Evolutionary conservation across 495 filamentous ascomycete species (phyloP).

Genomic region (Amphirosellinia nigrospora): DNA sequence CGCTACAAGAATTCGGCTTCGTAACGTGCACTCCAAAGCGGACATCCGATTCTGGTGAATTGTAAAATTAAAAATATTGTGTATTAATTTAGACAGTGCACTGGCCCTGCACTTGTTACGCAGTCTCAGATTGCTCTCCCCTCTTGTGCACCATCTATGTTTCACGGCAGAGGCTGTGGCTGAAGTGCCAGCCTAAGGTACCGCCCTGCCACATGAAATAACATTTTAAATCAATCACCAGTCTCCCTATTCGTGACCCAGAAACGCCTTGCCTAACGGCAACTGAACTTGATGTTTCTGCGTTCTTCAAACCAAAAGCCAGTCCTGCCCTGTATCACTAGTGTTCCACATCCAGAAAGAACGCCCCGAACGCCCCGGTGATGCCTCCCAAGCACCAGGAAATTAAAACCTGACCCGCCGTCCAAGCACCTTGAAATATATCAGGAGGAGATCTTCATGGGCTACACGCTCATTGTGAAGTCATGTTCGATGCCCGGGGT

Average conservation of each 20-base stretch:
- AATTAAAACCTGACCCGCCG: neutral
- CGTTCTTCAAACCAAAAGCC: constrained; percentile 14
- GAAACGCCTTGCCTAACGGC: constrained; percentile 16
- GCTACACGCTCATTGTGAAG: constrained; percentile 93
- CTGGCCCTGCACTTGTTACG: neutral
- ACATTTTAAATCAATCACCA: neutral
- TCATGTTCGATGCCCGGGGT: constrained; percentile 98
- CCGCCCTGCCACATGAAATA: neutral
- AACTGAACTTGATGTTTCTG: neutral
- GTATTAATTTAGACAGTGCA: neutral
- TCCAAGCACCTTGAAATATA: neutral
- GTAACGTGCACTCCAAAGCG: neutral
- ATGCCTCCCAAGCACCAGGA: constrained; percentile 18
- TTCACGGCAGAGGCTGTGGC: neutral
- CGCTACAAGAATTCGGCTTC: neutral
- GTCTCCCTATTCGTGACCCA: constrained; percentile 3
- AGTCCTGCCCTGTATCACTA: constrained; percentile 16
- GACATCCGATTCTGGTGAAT: neutral
- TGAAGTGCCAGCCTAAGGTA: neutral
- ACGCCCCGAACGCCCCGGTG: constrained; percentile 22
- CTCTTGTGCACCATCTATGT: constrained; percentile 1
- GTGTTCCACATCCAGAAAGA: constrained; percentile 18
- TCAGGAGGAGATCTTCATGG: neutral
- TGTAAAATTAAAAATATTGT: neutral
- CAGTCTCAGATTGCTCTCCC: constrained; percentile 4